These are phyloP conservation scores for Colletotrichum falcatum DNA, from an alignment of 2,329 filamentous ascomycete species.

Conservation along the genomic window DNA sequence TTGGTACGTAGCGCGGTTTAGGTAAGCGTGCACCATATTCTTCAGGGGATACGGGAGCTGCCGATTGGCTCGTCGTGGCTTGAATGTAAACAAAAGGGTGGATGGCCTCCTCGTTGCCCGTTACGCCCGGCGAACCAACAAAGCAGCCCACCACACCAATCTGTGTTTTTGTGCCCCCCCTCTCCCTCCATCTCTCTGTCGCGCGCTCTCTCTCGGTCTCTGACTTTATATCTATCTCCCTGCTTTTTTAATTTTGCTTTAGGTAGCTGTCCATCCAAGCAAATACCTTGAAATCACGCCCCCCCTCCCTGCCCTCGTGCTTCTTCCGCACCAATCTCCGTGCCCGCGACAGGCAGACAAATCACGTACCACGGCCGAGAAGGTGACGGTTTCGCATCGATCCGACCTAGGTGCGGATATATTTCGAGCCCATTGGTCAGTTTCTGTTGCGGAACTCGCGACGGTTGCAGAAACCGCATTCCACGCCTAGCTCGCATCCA, in stretches of 20 bases:
- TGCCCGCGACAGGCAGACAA: neutral
- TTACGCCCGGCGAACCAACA: conserved; percentile 10
- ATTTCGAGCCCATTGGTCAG: neutral
- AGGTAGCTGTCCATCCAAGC: neutral
- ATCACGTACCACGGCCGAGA: conserved; percentile 5
- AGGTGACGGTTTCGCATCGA: neutral
- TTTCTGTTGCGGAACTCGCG: neutral
- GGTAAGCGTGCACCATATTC: neutral
- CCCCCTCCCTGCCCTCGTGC: neutral
- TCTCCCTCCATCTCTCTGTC: neutral
- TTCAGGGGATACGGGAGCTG: conserved; percentile 19
- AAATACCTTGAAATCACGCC: conserved; percentile 28
- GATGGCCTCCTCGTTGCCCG: conserved; percentile 1
- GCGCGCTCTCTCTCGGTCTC: too few species aligned
- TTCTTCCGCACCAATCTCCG: conserved; percentile 13
- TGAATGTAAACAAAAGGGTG: conserved; percentile 35
- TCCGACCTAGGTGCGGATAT: neutral
- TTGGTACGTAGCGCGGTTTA: neutral
- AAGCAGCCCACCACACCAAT: conserved; percentile 23
- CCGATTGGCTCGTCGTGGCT: conserved; percentile 20
- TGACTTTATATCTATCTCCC: too few species aligned
- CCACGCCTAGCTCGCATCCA: neutral
- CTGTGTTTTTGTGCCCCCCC: neutral
- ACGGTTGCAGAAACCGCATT: neutral
- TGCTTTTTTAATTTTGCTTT: neutral